phyloP scores from a whole-genome alignment of 2,329 filamentous ascomycete genomes.

The Fusarium vanettenii region DNA sequence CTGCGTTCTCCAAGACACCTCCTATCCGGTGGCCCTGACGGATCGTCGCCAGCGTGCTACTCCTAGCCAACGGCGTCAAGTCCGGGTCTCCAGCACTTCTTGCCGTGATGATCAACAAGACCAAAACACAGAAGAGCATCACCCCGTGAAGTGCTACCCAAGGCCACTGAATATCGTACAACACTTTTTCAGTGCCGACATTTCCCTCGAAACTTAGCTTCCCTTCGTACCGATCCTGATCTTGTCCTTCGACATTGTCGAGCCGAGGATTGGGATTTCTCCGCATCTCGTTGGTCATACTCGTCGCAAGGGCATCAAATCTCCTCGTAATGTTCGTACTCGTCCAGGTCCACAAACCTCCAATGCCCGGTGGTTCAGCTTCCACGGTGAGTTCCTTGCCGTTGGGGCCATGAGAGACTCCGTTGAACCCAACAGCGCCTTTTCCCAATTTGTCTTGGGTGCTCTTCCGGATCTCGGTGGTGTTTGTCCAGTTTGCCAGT shows the following conservation, averaged over 20 bases:
- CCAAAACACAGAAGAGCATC: neutral
- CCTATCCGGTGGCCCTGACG: conserved; percentile 7
- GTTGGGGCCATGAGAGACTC: neutral
- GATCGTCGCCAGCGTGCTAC: conserved; percentile 9
- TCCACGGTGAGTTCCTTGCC: neutral
- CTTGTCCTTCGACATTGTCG: neutral
- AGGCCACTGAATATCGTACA: conserved; percentile 11
- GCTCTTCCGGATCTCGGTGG: neutral
- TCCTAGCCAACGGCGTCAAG: neutral
- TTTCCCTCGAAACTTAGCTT: neutral
- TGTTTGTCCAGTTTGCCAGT: neutral
- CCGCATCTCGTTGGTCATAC: conserved; percentile 23
- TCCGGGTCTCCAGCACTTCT: neutral
- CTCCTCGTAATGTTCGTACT: conserved; percentile 8
- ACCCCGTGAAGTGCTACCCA: conserved; percentile 10
- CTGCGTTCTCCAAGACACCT: neutral
- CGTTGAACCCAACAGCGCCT: conserved; percentile 8
- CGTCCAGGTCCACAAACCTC: conserved; percentile 10
- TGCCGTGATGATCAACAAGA: conserved; percentile 4
- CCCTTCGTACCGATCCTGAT: neutral
- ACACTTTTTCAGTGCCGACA: neutral
- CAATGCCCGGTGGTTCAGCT: neutral
- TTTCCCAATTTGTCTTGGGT: conserved; percentile 1
- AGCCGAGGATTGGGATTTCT: neutral
- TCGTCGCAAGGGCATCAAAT: conserved; percentile 8